Evolutionary conservation across 768 basidiomycete species (phyloP).

Genomic region (Hypholoma sublateritium): DNA sequence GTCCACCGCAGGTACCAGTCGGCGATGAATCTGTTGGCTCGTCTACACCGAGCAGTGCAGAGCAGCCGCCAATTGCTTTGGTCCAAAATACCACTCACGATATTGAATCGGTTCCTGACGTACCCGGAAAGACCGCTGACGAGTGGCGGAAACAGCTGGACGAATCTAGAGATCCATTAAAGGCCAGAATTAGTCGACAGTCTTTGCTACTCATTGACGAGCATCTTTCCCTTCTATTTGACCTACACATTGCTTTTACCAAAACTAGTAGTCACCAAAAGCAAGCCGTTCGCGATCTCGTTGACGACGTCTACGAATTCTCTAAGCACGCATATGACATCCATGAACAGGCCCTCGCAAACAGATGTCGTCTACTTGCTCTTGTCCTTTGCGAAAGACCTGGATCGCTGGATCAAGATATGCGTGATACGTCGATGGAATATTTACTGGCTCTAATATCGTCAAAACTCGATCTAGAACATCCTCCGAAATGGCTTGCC

Average conservation of each 20-base stretch:
- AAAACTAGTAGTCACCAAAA: conserved; percentile 60
- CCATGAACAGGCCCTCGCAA: conserved; percentile 75
- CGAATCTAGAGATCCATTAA: conserved; percentile 62
- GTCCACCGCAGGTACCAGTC: not conserved
- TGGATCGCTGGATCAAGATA: conserved; percentile 52
- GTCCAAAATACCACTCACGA: not conserved
- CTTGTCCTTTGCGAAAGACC: conserved; percentile 78
- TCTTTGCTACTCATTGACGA: conserved; percentile 83
- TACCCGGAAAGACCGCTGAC: conserved; percentile 49
- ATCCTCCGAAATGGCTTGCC: conserved; percentile 85
- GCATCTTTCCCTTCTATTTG: conserved; percentile 86
- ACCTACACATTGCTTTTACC: conserved; percentile 81
- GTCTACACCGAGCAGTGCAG: not conserved
- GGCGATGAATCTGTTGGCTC: not conserved
- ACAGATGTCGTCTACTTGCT: conserved; percentile 83
- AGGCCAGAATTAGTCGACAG: conserved; percentile 60
- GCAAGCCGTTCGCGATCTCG: conserved; percentile 66
- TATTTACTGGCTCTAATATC: conserved; percentile 65
- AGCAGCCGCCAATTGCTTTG: not conserved
- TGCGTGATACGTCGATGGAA: conserved; percentile 63
- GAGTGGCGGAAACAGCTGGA: conserved; percentile 69
- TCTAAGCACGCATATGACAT: conserved; percentile 64
- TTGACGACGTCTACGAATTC: conserved; percentile 75
- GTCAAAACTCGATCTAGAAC: conserved; percentile 55
- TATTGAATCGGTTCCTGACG: not conserved